These are phyloP conservation scores for Monascus purpureus DNA, from an alignment of 495 filamentous ascomycete genomes.

Conservation along the genomic window DNA sequence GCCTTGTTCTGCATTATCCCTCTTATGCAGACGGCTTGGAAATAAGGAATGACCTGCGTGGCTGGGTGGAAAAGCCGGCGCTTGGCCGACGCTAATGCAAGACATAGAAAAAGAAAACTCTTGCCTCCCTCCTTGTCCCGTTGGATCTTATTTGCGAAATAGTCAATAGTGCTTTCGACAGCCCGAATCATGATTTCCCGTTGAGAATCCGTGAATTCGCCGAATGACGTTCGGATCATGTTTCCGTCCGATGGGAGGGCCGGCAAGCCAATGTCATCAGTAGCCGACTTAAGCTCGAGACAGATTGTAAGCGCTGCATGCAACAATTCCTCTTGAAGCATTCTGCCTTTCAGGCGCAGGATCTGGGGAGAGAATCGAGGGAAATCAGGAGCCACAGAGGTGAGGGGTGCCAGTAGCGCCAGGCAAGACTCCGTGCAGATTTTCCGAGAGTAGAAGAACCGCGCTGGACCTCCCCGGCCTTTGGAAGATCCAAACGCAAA, in stretches of 20 bases:
- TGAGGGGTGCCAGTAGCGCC: slow-evolving; percentile 31
- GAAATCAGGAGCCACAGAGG: slow-evolving; percentile 6
- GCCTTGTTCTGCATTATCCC: background rate
- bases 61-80: slow-evolving; percentile 9
- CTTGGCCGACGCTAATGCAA: slow-evolving; percentile 21
- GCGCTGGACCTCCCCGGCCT: slow-evolving; percentile 16
- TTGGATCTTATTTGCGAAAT: slow-evolving; percentile 17
- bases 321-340: slow-evolving; percentile 27
- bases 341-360: slow-evolving; percentile 20
- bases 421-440: slow-evolving; percentile 36
- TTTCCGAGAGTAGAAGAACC: slow-evolving; percentile 44
- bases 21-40: background rate
- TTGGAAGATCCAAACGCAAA: slow-evolving; percentile 33
- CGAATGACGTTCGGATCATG: slow-evolving; percentile 14
- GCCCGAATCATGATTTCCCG: slow-evolving; percentile 22
- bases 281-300: slow-evolving; percentile 22
- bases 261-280: slow-evolving; percentile 13
- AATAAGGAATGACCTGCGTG: background rate
- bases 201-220: slow-evolving; percentile 24
- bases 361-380: slow-evolving; percentile 14
- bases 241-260: slow-evolving; percentile 6
- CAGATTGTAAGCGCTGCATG: slow-evolving; percentile 25
- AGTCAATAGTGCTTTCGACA: slow-evolving; percentile 18
- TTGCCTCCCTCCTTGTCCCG: slow-evolving; percentile 20
- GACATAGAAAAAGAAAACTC: slow-evolving; percentile 20